Conservation (phyloP, 495 filamentous ascomycete genomes). For the Podospora australis region DNA sequence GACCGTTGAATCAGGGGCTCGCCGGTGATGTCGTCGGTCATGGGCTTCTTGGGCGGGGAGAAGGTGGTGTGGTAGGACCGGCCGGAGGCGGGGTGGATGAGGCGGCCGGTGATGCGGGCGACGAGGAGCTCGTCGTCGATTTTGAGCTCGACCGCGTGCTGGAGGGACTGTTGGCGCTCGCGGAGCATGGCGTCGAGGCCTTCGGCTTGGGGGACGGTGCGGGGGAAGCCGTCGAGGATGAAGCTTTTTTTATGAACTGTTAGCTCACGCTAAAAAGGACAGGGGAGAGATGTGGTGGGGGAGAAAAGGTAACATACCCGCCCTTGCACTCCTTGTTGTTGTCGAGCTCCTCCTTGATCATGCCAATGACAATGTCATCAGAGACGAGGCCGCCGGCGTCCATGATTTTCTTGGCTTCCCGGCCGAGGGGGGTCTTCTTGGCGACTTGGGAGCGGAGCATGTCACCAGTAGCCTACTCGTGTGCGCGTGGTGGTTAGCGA, state of each 20-base stretch:
- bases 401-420: conserved; percentile 99
- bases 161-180: conserved; percentile 65
- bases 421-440: conserved; percentile 90
- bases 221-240: conserved; percentile 97
- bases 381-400: conserved; percentile 94
- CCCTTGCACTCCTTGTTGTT: conserved; percentile 93
- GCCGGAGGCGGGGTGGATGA: conserved; percentile 91
- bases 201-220: conserved; percentile 91
- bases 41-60: conserved; percentile 90
- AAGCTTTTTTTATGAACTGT: conserved; percentile 54
- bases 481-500: conserved; percentile 6
- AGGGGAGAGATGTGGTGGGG: too few species aligned
- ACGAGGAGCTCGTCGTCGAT: conserved; percentile 94
- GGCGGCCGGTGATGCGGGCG: conserved; percentile 89
- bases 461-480: conserved; percentile 82
- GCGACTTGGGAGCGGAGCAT: conserved; percentile 98
- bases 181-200: conserved; percentile 87
- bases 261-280: too few species aligned
- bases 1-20: conserved; percentile 94
- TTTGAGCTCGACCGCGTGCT: conserved; percentile 92
- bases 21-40: conserved; percentile 96
- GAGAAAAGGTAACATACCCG: conserved; percentile 63
- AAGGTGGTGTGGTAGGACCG: conserved; percentile 97
- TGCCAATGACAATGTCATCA: conserved; percentile 98
- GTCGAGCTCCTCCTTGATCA: conserved; percentile 96